Percentiles rank a stretch among this genome's conserved stretches.
Conservation (phyloP, 164 flowering plant genomes). For the Macadamia integrifolia region DNA sequence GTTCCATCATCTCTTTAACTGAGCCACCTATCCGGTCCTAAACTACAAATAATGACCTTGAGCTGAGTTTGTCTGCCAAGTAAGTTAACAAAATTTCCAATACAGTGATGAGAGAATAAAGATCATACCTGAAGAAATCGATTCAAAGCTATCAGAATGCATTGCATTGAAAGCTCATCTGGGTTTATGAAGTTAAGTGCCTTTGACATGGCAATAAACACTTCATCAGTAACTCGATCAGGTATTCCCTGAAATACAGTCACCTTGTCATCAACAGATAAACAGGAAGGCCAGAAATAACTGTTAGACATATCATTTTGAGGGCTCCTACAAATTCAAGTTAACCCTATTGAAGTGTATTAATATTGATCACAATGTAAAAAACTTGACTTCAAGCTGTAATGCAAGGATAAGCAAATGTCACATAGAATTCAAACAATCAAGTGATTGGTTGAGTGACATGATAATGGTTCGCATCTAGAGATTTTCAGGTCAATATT, state of each 20-base stretch:
- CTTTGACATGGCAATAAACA: slow-evolving; percentile 98
- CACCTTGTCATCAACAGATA: not conserved
- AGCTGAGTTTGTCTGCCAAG: not conserved
- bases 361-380: not conserved
- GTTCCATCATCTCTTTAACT: too few species aligned
- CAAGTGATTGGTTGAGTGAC: not conserved
- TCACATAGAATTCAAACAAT: not conserved
- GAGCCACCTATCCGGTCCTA: not conserved
- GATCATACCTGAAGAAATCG: slow-evolving; percentile 85
- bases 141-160: slow-evolving; percentile 91
- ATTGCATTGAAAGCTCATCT: slow-evolving; percentile 98
- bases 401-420: not conserved
- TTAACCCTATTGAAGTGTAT: not conserved
- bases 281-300: not conserved
- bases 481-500: too few species aligned
- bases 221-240: slow-evolving; percentile 87
- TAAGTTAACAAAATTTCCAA: not conserved
- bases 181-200: slow-evolving; percentile 97
- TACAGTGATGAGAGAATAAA: slow-evolving; percentile 3
- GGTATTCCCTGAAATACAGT: slow-evolving; percentile 66
- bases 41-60: not conserved
- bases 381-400: not conserved
- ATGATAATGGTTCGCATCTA: too few species aligned
- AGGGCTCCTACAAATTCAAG: too few species aligned
- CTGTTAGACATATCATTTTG: too few species aligned